These are phyloP conservation scores for Paramecium sonneborni DNA, from an alignment of 73 alveolate species.

Conservation along the genomic window DNA sequence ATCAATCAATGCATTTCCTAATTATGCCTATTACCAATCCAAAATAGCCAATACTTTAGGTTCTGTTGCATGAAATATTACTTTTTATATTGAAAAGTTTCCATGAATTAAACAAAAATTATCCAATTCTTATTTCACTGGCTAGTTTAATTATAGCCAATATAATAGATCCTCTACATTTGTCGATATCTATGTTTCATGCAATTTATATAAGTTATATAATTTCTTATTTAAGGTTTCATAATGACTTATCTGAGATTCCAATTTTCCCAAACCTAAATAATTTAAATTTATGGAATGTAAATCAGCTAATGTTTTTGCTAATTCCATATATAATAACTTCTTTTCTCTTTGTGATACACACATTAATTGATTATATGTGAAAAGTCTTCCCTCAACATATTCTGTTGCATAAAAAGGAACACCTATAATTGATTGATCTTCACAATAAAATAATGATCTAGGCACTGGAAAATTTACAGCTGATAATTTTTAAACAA, in stretches of 20 bases:
- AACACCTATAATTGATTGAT: background rate
- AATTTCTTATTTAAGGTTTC: background rate
- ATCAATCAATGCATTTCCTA: constrained; percentile 64
- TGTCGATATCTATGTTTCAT: background rate
- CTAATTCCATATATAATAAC: background rate
- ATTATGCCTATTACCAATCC: constrained; percentile 59
- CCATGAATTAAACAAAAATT: constrained; percentile 58
- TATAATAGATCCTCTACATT: constrained; percentile 25
- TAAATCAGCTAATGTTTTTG: background rate
- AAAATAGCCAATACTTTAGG: constrained; percentile 48
- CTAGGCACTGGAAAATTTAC: background rate
- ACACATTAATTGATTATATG: background rate
- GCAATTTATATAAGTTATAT: background rate
- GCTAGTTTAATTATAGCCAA: constrained; percentile 42
- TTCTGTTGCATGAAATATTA: constrained; percentile 54
- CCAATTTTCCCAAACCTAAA: background rate
- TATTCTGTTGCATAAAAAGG: background rate
- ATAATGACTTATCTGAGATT: background rate
- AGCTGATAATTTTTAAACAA: background rate
- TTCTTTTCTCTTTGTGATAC: background rate
- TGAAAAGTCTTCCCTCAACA: background rate
- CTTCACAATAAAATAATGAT: background rate
- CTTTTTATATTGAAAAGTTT: constrained; percentile 49
- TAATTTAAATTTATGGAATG: background rate
- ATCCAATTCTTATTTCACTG: background rate